Evolutionary conservation across 2,329 filamentous ascomycete species (phyloP).

Genomic region (Colletotrichum nymphaeae): DNA sequence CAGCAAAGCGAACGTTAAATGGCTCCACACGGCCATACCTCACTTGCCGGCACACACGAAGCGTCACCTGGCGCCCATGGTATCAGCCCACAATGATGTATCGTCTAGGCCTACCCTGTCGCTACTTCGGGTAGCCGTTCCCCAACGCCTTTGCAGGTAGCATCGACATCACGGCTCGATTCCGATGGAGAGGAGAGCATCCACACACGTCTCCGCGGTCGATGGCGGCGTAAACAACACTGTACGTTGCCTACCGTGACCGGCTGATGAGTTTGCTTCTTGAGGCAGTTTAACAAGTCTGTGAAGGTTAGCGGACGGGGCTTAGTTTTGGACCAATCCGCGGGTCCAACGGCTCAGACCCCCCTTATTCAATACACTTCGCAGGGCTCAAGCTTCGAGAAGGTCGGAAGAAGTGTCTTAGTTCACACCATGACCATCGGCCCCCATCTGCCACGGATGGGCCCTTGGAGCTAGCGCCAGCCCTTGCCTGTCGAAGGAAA

Average conservation of each 20-base stretch:
- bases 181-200: constrained; percentile 5
- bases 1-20: constrained; percentile 19
- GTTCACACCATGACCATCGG: constrained; percentile 6
- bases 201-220: background rate
- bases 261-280: background rate
- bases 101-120: constrained; percentile 22
- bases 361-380: constrained; percentile 6
- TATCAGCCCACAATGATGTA: constrained; percentile 38
- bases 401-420: constrained; percentile 25
- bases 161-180: background rate
- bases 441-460: background rate
- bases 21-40: constrained; percentile 28
- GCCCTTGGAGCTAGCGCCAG: background rate
- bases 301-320: constrained; percentile 15
- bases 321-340: constrained; percentile 23
- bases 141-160: constrained; percentile 14
- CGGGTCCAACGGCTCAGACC: constrained; percentile 25
- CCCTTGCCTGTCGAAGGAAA: background rate
- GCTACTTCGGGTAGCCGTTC: background rate
- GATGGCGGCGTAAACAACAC: background rate
- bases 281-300: background rate
- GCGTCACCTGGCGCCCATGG: constrained; percentile 36
- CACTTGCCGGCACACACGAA: constrained; percentile 35
- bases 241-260: background rate
- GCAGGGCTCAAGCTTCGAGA: constrained; percentile 33